Base-by-base conservation (phyloP, 2,329 filamentous ascomycete genomes). In the Aspergillus pseudotamarii region DNA sequence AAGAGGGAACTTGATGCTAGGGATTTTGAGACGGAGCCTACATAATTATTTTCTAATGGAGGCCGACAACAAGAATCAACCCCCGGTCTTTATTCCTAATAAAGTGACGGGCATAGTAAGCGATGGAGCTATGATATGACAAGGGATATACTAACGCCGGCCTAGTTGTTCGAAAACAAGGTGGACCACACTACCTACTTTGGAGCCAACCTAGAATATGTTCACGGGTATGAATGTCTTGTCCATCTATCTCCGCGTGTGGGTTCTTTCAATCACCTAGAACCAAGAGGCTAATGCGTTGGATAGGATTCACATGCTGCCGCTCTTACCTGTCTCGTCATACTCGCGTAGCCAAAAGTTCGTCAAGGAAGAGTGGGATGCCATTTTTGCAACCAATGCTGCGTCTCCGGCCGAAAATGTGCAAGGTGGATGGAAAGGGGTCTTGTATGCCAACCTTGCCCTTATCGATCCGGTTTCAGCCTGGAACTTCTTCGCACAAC, bases 131-230 rank as follows among this genome's bases (percentile, higher is more conserved):
- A 12, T 2, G 19, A 8, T 38, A 32, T 50, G 16, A 8, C 21
- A 26, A 45, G 14, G n/a, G 10, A 45, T 41, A 30, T 23, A 58
- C 63, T 60, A 16, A 64, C 56, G 85, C 43, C 83, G 84, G 2
- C 41, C 28, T 60, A 82, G 79, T 75, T 96, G 10, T 98, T 97
- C 72, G 94, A 98, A 79, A 97, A 97, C 82, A 98, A 98, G 80
- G 86, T 93, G 59, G 92, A 98, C 76, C 93, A 97, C 78, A 90
- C 91, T 4, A 97, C 94, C 1, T 97, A 93, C 79, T 97, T 97
- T 72, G 92, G 92, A 53, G 76, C 81, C 57, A 87, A 89, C 62
- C 84, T 87, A 14, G 90, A 94, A 77, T 92, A 88, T 70, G 86
- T 96, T 64, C 83, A 89, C 74, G 87, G 85, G 80, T 81, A 72